Percentiles rank a stretch among this genome's conserved stretches.
phyloP scores from a whole-genome alignment of 306 rosid genomes.

The Myrica gale region DNA sequence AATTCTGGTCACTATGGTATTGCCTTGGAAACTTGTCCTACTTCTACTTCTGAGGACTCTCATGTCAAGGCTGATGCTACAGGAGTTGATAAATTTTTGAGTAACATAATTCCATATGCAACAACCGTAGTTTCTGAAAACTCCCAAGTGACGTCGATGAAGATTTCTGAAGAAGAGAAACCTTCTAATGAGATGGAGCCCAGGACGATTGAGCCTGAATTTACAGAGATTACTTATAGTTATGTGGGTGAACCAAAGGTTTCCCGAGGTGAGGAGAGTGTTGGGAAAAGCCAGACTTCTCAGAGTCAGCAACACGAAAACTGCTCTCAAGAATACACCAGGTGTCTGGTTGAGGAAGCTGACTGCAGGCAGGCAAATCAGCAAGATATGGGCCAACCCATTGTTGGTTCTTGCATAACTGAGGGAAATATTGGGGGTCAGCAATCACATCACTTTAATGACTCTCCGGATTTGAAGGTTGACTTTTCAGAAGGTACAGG shows the following conservation, averaged over 20 bases:
- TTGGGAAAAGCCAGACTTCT: slow-evolving; percentile 42
- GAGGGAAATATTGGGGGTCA: slow-evolving; percentile 38
- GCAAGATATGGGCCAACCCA: slow-evolving; percentile 38
- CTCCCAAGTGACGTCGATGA: slow-evolving; percentile 30
- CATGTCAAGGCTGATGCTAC: slow-evolving; percentile 36
- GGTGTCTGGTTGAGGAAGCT: slow-evolving; percentile 34
- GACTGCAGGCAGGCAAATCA: slow-evolving; percentile 33
- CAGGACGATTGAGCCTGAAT: slow-evolving; percentile 29
- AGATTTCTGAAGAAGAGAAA: slow-evolving; percentile 37
- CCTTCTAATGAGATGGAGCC: slow-evolving; percentile 32
- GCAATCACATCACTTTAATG: slow-evolving; percentile 39
- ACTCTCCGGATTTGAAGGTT: slow-evolving; percentile 40
- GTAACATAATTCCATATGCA: slow-evolving; percentile 36
- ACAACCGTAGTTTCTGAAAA: slow-evolving; percentile 35
- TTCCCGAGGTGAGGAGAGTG: slow-evolving; percentile 36
- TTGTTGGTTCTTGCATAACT: slow-evolving; percentile 30
- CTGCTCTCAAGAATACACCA: slow-evolving; percentile 40
- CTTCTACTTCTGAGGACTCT: slow-evolving; percentile 42
- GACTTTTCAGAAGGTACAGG: slow-evolving; percentile 70
- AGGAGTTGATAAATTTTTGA: slow-evolving; percentile 37
- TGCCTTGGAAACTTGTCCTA: slow-evolving; percentile 27
- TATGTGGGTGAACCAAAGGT: slow-evolving; percentile 34
- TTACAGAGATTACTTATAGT: slow-evolving; percentile 29
- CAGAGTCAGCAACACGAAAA: slow-evolving; percentile 39
- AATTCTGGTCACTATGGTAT: slow-evolving; percentile 31